A percentile compares a stretch with the other conserved stretches of the same genome.
Conservation (phyloP, 176 grass and related monocot species). For the Lolium rigidum region DNA sequence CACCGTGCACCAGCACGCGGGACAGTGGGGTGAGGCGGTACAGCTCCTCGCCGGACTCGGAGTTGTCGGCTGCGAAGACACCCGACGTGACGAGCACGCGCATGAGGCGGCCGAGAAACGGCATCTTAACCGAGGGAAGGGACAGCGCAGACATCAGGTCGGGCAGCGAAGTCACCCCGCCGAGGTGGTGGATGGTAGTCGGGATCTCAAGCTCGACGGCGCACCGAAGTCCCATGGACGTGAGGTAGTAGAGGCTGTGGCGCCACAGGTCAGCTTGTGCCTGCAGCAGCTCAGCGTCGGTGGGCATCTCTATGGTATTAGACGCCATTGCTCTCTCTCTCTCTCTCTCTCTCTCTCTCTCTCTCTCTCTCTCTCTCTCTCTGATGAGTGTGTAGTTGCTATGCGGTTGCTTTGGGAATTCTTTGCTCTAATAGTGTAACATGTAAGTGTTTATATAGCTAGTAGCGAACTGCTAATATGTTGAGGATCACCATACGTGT, state of each 20-base stretch:
- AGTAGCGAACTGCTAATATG: too few relatives aligned
- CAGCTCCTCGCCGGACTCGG: background rate
- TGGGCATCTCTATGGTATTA: background rate
- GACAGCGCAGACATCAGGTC: background rate
- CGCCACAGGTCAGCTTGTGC: slow-evolving; percentile 13
- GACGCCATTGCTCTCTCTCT: too few relatives aligned
- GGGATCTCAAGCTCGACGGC: slow-evolving; percentile 15
- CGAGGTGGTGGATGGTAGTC: slow-evolving; percentile 12
- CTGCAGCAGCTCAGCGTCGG: slow-evolving; percentile 18
- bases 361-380: too few relatives aligned
- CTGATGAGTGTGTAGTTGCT: too few relatives aligned
- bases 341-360: too few relatives aligned
- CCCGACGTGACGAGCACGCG: background rate
- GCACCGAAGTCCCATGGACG: background rate
- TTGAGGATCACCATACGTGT: too few relatives aligned
- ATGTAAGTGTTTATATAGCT: background rate
- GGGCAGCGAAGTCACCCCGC: background rate
- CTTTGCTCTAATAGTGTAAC: background rate
- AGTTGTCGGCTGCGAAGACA: background rate
- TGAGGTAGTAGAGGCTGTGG: slow-evolving; percentile 12
- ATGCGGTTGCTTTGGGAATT: too few relatives aligned
- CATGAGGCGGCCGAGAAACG: background rate
- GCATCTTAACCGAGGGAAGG: background rate
- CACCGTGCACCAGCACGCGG: background rate
- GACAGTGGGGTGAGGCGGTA: slow-evolving; percentile 19